These are phyloP conservation scores for Aureobasidium zeae DNA, from an alignment of 2,329 filamentous ascomycete species.

Conservation along the genomic window DNA sequence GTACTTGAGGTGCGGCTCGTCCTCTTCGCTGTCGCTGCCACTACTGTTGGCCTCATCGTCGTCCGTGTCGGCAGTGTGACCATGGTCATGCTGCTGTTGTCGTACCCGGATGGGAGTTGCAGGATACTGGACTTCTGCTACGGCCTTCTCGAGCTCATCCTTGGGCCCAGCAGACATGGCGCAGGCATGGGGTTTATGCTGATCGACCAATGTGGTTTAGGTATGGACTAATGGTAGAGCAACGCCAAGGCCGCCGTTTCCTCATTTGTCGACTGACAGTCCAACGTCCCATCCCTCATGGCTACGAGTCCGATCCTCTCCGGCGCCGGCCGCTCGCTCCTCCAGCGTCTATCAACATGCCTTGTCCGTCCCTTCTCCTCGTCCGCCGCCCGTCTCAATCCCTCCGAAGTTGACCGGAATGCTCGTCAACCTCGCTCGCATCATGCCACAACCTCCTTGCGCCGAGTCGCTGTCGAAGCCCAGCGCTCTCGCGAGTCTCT, in stretches of 20 bases:
- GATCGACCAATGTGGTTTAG: not conserved
- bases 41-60: conserved; percentile 42
- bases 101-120: not conserved
- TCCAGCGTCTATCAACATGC: not conserved
- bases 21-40: conserved; percentile 50
- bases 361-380: not conserved
- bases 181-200: conserved; percentile 24
- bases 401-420: no score
- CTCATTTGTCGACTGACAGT: no score
- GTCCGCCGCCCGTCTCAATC: not conserved
- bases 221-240: not conserved
- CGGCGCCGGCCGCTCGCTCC: not conserved
- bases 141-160: conserved; percentile 18
- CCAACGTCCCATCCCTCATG: no score
- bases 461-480: conserved; percentile 77
- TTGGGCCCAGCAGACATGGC: conserved; percentile 30
- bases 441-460: conserved; percentile 62
- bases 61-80: not conserved
- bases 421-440: conserved; percentile 36
- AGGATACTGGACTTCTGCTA: no score
- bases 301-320: no score
- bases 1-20: conserved; percentile 92
- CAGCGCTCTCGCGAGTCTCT: conserved; percentile 52
- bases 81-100: not conserved
- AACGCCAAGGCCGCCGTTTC: no score